Conservation (phyloP, 441 rosid species). For the Rhodomyrtus psidioides region DNA sequence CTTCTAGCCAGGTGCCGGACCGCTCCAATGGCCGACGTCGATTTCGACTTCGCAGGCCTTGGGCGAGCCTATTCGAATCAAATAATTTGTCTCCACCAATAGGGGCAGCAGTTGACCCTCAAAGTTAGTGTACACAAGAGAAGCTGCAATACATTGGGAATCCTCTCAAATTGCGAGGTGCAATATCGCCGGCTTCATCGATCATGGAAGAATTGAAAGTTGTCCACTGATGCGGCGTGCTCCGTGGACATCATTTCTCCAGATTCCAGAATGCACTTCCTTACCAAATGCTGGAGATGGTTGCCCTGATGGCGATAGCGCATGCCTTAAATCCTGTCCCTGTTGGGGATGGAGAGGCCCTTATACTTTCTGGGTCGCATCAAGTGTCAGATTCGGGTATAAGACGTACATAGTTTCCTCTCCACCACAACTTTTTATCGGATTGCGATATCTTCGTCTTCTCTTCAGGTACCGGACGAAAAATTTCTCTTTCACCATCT, state of each 20-base stretch:
- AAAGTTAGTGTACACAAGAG: neutral
- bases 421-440: neutral
- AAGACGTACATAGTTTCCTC: neutral
- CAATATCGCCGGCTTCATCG: neutral
- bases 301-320: neutral
- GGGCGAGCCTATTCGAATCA: neutral
- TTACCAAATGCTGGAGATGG: neutral
- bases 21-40: no score
- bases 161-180: neutral
- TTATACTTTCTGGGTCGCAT: neutral
- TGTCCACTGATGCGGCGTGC: neutral
- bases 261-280: neutral
- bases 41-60: no score
- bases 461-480: neutral
- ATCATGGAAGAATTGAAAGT: neutral
- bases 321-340: neutral
- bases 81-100: neutral
- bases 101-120: neutral
- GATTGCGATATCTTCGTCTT: neutral
- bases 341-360: neutral
- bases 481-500: neutral
- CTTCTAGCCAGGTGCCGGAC: no score
- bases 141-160: neutral
- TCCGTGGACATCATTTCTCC: neutral
- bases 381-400: neutral